phyloP scores from a whole-genome alignment of 1,139 yeast genomes.

The Suhomyces guaymorum region DNA sequence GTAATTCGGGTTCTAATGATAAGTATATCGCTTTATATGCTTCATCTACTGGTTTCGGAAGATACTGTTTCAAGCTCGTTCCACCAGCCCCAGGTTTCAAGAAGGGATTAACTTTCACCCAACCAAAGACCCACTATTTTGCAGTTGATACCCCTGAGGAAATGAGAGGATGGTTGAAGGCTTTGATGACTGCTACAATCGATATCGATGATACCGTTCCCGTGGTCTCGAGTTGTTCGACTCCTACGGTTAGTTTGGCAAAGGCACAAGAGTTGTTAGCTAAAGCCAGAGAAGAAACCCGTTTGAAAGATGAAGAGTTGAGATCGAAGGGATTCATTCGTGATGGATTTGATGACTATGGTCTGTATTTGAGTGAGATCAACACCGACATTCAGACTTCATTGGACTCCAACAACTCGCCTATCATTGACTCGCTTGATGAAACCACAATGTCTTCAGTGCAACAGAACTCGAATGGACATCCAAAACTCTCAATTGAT shows the following conservation, averaged over 20 bases:
- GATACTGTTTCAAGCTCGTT: conserved; percentile 85
- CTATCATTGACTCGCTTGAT: conserved; percentile 35
- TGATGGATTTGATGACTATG: conserved; percentile 27
- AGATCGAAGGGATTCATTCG: conserved; percentile 39
- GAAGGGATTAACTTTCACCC: conserved; percentile 94
- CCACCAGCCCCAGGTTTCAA: conserved; percentile 99
- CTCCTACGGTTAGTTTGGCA: conserved; percentile 86
- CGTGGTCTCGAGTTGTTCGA: conserved; percentile 88
- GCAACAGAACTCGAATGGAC: conserved; percentile 14
- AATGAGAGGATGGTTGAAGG: conserved; percentile 94
- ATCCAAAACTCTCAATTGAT: conserved; percentile 38
- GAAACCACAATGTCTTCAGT: conserved; percentile 31
- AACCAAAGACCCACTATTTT: conserved; percentile 92
- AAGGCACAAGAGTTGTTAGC: conserved; percentile 86
- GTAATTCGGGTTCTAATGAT: conserved; percentile 67
- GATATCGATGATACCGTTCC: conserved; percentile 94
- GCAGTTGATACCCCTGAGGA: conserved; percentile 92
- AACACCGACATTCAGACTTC: conserved; percentile 17
- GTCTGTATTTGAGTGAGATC: conserved; percentile 25
- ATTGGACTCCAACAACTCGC: conserved; percentile 20
- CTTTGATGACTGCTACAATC: conserved; percentile 91
- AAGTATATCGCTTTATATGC: conserved; percentile 83
- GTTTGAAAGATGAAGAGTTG: conserved; percentile 57
- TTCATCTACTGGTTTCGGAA: conserved; percentile 89
- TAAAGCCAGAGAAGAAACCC: conserved; percentile 75